Base-by-base conservation (phyloP, 345 rosid genomes). In the Schrenkiella parvula region DNA sequence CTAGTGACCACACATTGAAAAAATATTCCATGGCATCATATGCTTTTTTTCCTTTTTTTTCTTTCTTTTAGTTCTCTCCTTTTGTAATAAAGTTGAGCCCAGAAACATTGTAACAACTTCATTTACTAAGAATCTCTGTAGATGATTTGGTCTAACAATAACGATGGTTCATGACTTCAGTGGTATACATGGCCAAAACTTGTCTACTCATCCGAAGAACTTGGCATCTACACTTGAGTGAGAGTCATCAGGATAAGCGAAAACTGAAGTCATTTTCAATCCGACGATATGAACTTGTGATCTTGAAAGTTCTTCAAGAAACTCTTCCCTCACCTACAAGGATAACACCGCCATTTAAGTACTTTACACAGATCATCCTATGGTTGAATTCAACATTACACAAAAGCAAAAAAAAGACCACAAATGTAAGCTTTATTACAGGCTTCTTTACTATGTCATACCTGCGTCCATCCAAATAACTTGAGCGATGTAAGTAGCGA, bases 401-500 rank as follows among this genome's bases (percentile, higher is more conserved):
- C n/a, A n/a, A n/a, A 2, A 32, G 34, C 43, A 44, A 43, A 32
- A 19, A 11, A 29, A 26, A 18, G 46, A 8, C 19, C 61, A 51
- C 42, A 29, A 68, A 32, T 38, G 53, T 18, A 47, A 17, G 29
- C 46, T 25, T 11, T 39, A n/a, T 62, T 32, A 17, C 37, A 65
- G 23, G 35, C 6, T 66, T 56, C 31, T 57, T 29, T 56, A 48
- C 53, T 29, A 39, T 21, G 14, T 31, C 13, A 28, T 68, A 88
- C 93, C 86, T 84, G 91, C 47, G 80, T 68, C 72, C 89, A 88
- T 64, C 93, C 93, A 56, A 84, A 86, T 47, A 88, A 68, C 76
- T 78, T 86, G 38, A 88, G 81, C 62, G 81, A 72, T 78, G 41
- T 75, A 68, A 88, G 70, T 54, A 79, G 82, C 29, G 56, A 47